These are phyloP conservation scores for Basidiobolus heterosporus DNA, from an alignment of 371 early-diverging fungal species.

Conservation along the genomic window DNA sequence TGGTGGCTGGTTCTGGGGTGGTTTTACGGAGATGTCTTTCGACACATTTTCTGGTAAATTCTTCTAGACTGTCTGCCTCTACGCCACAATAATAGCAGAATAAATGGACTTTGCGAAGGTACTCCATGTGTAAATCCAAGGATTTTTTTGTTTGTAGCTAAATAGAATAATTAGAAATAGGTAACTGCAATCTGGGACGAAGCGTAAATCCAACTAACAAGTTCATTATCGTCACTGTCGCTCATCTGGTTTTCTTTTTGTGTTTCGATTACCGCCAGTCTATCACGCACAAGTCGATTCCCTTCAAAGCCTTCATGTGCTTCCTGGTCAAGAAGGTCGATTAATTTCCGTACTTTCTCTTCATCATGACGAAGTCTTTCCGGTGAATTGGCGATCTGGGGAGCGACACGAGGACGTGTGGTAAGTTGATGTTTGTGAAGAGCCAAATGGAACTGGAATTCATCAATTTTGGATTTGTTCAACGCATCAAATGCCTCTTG, in stretches of 20 bases:
- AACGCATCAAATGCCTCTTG: slow-evolving; percentile 44
- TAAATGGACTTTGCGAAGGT: slow-evolving; percentile 76
- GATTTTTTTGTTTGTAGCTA: slow-evolving; percentile 23
- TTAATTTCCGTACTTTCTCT: slow-evolving; percentile 32
- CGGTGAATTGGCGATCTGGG: slow-evolving; percentile 36
- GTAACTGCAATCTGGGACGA: too few species aligned
- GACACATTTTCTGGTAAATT: slow-evolving; percentile 59
- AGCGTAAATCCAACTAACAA: too few species aligned
- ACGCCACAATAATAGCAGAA: slow-evolving; percentile 86
- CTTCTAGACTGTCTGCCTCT: slow-evolving; percentile 66
- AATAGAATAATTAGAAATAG: too few species aligned
- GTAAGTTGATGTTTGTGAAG: slow-evolving; percentile 28
- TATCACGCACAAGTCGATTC: too few species aligned
- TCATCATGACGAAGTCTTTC: slow-evolving; percentile 55
- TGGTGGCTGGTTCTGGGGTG: slow-evolving; percentile 2
- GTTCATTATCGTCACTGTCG: too few species aligned
- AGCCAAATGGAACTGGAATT: slow-evolving; percentile 56
- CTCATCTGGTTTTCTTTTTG: too few species aligned
- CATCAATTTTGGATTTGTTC: slow-evolving; percentile 45
- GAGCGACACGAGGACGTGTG: slow-evolving; percentile 28
- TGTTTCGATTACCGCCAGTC: too few species aligned
- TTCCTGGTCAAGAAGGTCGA: slow-evolving; percentile 40
- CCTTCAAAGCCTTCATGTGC: background rate
- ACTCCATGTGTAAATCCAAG: slow-evolving; percentile 69
- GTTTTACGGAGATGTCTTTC: slow-evolving; percentile 45